These are phyloP conservation scores for Aspergillus brunneoviolaceus DNA, from an alignment of 2,329 filamentous ascomycete genomes.

Conservation along the genomic window DNA sequence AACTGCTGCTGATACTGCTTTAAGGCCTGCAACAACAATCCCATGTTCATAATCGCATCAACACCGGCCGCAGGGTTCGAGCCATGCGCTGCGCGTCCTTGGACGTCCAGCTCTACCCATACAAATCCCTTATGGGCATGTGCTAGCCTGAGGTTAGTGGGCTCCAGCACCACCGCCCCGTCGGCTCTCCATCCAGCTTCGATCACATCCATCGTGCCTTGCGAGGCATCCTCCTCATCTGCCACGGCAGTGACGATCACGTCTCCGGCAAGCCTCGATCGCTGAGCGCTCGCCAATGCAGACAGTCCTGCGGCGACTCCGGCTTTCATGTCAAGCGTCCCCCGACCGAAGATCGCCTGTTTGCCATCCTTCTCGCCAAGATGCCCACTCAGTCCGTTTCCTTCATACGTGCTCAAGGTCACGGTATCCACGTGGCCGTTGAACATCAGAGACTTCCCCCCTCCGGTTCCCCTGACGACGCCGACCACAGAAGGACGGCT, in stretches of 20 bases:
- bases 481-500: conserved; percentile 55
- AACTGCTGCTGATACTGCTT: conserved; percentile 45
- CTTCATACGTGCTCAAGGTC: conserved; percentile 49
- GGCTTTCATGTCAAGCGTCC: conserved; percentile 54
- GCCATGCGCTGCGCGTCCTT: conserved; percentile 38
- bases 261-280: conserved; percentile 43
- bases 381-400: conserved; percentile 46
- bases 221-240: conserved; percentile 54
- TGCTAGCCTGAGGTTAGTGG: conserved; percentile 46
- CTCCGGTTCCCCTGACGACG: conserved; percentile 48
- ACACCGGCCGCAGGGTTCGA: conserved; percentile 45
- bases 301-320: conserved; percentile 51
- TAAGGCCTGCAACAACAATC: conserved; percentile 49
- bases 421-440: conserved; percentile 58
- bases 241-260: conserved; percentile 56
- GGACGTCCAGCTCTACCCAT: conserved; percentile 36
- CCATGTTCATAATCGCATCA: conserved; percentile 53
- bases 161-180: conserved; percentile 52
- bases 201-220: conserved; percentile 53
- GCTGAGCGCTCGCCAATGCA: conserved; percentile 38
- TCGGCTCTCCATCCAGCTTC: conserved; percentile 55
- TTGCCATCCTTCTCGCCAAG: conserved; percentile 36
- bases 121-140: conserved; percentile 53
- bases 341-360: conserved; percentile 46
- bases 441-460: conserved; percentile 52